phyloP scores from a whole-genome alignment of 1,139 yeast genomes.

The Hyphopichia wangnamkhiaoensis region DNA sequence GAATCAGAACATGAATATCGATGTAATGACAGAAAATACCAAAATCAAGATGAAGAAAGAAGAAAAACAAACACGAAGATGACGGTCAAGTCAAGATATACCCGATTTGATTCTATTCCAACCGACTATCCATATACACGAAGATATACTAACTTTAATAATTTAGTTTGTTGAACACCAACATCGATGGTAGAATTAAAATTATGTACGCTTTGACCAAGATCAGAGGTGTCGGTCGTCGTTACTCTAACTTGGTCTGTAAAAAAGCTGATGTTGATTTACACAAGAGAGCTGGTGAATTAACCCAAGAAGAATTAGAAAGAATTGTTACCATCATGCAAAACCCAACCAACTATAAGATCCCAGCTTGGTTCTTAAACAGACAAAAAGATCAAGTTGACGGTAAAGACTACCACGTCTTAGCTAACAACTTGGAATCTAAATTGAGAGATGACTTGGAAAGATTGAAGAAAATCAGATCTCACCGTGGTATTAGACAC shows the following conservation, averaged over 20 bases:
- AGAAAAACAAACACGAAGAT: too few species aligned
- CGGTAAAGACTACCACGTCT: constrained; percentile 99
- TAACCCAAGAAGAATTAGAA: constrained; percentile 99
- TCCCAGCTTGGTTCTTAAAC: constrained; percentile 99
- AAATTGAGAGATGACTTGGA: constrained; percentile 99
- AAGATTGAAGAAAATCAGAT: constrained; percentile 99
- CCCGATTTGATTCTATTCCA: too few species aligned
- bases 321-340: constrained; percentile 99
- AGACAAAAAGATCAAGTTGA: constrained; percentile 98
- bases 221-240: constrained; percentile 99
- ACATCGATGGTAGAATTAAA: constrained; percentile 99
- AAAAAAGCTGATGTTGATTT: constrained; percentile 99
- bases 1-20: too few species aligned
- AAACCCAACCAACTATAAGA: constrained; percentile 99
- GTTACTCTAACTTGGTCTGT: constrained; percentile 99
- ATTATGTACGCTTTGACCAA: constrained; percentile 99
- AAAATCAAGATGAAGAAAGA: too few species aligned
- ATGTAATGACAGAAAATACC: too few species aligned
- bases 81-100: too few species aligned
- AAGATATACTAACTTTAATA: constrained; percentile 31
- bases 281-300: constrained; percentile 99
- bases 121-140: too few species aligned
- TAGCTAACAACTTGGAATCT: constrained; percentile 98
- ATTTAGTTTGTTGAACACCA: constrained; percentile 96
- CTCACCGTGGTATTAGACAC: constrained; percentile 99